Conservation (phyloP, 768 basidiomycete genomes). For the Amanita fuliginea region DNA sequence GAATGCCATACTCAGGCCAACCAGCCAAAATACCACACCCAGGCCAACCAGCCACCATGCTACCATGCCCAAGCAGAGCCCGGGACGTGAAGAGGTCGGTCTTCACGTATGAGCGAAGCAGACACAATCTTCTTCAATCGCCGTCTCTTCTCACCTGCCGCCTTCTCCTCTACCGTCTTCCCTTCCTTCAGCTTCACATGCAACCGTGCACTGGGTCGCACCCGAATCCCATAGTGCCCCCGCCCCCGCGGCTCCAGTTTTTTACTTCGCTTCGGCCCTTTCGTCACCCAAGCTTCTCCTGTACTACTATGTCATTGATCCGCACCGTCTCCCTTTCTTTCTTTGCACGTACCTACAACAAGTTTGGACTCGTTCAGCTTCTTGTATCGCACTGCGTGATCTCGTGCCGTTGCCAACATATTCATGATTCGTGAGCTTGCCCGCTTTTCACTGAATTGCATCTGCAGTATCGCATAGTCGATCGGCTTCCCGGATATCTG, state of each 20-base stretch:
- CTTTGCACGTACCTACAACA: slow-evolving; percentile 58
- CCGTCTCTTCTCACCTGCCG: slow-evolving; percentile 48
- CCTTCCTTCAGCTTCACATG: slow-evolving; percentile 75
- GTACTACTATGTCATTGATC: background rate
- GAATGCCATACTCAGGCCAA: no score
- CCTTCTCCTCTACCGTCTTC: slow-evolving; percentile 60
- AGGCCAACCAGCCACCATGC: no score
- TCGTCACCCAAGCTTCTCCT: slow-evolving; percentile 95
- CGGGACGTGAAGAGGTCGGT: slow-evolving; percentile 67
- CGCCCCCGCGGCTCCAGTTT: slow-evolving; percentile 78
- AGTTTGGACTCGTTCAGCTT: slow-evolving; percentile 60
- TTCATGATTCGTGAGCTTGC: slow-evolving; percentile 79
- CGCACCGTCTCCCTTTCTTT: background rate
- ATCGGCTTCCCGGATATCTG: slow-evolving; percentile 89
- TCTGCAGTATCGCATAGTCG: slow-evolving; percentile 92
- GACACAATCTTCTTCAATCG: slow-evolving; percentile 72
- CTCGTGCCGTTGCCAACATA: slow-evolving; percentile 78
- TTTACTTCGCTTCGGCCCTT: slow-evolving; percentile 54
- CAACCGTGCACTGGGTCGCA: slow-evolving; percentile 66
- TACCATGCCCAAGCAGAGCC: slow-evolving; percentile 60
- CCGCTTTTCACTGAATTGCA: slow-evolving; percentile 93
- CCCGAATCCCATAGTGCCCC: slow-evolving; percentile 66
- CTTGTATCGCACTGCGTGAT: slow-evolving; percentile 75
- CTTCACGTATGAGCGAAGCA: slow-evolving; percentile 69
- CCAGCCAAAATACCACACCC: no score